Evolutionary conservation across 768 basidiomycete genomes (phyloP), one percentile per base, ranked within the genome.

Genomic region (Amanita phalloides): DNA sequence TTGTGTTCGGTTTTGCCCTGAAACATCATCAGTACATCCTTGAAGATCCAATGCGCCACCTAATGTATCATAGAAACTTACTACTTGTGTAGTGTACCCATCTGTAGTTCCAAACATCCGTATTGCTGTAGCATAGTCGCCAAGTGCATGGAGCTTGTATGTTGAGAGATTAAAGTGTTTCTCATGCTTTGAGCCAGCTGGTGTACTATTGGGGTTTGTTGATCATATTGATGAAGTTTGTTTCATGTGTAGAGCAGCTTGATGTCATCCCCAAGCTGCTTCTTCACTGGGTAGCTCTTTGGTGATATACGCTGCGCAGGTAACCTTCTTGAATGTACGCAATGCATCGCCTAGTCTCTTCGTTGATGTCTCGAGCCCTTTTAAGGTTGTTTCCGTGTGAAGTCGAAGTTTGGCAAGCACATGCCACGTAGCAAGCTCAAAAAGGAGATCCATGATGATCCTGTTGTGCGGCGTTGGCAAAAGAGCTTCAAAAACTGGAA

Each of bases 1-100:
- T 60, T 55, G 48, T 77, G 73, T 54, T 72, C 62, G 0, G 63
- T 60, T 54, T 74, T 71, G 2, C 68, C 64, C 72, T 73, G 45
- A 6, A 30, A 14, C 35, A 10, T 13, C 26, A 26, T 26, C 5
- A 26, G 26, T 6, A 26, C 26, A 26, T 5, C 26, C 26, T 26
- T 26, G 26, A 26, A 26, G 3, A 26, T 26, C 26, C 26, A 26
- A 26, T 26, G 6, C 5, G 26, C 26, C 3, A 26, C 26, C 26
- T 26, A 6, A 6, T 26, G 26, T 26, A 3, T 26, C 26, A 14
- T 49, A 32, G 35, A 13, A 10, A 26, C 45, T 26, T 42, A 70
- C 68, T 17, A 56, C 55, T 26, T 67, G 65, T 0, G 64, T 69
- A 0, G 63, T 62, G 43, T 63, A 68, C 2, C 61, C 64, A 45